phyloP scores from a whole-genome alignment of 116 monocot species.

The Cymodocea nodosa region DNA sequence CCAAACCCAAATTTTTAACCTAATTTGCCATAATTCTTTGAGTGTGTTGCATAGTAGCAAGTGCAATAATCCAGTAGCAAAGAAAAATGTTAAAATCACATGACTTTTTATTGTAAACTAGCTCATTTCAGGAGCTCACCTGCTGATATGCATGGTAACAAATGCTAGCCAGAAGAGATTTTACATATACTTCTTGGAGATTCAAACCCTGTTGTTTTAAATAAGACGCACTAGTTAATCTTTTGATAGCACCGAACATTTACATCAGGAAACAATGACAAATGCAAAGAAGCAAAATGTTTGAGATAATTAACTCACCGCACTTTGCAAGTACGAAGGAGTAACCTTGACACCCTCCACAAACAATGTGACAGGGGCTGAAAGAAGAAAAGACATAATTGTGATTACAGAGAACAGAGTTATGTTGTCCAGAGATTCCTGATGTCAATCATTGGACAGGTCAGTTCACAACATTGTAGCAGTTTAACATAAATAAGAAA shows the following conservation, averaged over 20 bases:
- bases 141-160: slow-evolving; percentile 94
- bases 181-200: slow-evolving; percentile 46
- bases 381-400: slow-evolving; percentile 71
- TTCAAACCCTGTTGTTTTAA: slow-evolving; percentile 43
- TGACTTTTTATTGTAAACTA: background rate
- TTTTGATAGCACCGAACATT: background rate
- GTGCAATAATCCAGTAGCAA: too few relatives aligned
- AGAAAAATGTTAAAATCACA: too few relatives aligned
- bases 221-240: background rate
- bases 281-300: background rate
- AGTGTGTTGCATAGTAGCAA: too few relatives aligned
- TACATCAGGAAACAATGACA: background rate
- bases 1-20: too few relatives aligned
- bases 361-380: slow-evolving; percentile 51
- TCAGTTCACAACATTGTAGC: background rate
- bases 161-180: slow-evolving; percentile 45
- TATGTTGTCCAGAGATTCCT: slow-evolving; percentile 97
- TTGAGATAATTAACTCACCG: slow-evolving; percentile 29
- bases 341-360: slow-evolving; percentile 74
- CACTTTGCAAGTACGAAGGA: slow-evolving; percentile 63
- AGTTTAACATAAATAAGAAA: background rate
- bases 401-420: slow-evolving; percentile 92
- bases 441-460: background rate
- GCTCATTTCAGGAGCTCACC: slow-evolving; percentile 22
- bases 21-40: too few relatives aligned